Evolutionary conservation across 202 grass and related monocot species (phyloP), one percentile per base, ranked within the genome.

Genomic region (Carex sylvatica): DNA sequence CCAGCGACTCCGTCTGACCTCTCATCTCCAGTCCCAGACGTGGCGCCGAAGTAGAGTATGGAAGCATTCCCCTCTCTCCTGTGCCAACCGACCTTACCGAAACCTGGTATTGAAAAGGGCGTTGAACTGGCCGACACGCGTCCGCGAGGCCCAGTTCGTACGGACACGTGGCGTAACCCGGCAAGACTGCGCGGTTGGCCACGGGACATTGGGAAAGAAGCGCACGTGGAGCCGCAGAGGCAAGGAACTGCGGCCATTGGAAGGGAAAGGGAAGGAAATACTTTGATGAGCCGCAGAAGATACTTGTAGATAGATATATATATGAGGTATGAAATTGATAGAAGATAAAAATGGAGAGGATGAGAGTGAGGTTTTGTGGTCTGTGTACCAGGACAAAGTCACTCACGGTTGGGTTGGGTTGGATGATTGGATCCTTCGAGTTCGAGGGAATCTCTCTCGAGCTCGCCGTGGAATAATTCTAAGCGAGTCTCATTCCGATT

Each of bases 1-100:
- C 42, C 46, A 52, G 70, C 19, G 4, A 64, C 87, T 46, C 72
- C 76, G 33, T 30, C 70, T 4, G 71, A 63, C 10, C 65, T 65
- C 49, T 62, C 47, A 12, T 86, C 83, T 73, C 69, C 42, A 55
- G 55, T 64, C 2, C 33, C 83, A 30, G 82, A 16, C 2, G 78
- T 87, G 0, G 49, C 46, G 5, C 83, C 83, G 70, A 94, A 97
- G 12, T 88, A 92, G 61, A 94, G 94, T 16, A 97, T 59, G 65
- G 91, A 94, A 2, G 90, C 81, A 86, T 77, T 88, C 8, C 90
- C 91, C 73, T 92, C 91, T 15, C 94, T 82, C 42, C 88, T 88
- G 4, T 79, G 88, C 91, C 90, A 97, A 0, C 94, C 91, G 1
- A 91, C 91, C 73, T 88, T 86, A 23, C 91, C 91, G 14, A 90